These are phyloP conservation scores for Vigna radiata DNA, from an alignment of 306 rosid genomes.

Conservation along the genomic window DNA sequence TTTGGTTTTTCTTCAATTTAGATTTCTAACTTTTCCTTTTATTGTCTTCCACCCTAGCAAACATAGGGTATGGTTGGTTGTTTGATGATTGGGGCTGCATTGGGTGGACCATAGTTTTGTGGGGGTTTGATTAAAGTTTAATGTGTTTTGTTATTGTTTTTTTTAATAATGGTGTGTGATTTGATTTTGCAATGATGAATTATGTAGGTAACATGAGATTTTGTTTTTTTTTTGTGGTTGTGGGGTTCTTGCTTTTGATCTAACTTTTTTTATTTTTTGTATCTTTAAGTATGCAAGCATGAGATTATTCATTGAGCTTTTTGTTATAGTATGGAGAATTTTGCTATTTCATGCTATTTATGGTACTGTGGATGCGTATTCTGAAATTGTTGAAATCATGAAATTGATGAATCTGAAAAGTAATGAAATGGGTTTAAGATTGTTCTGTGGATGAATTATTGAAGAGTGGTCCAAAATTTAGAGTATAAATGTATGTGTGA, in stretches of 20 bases:
- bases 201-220: background rate
- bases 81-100: constrained; percentile 22
- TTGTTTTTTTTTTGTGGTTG: background rate
- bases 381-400: background rate
- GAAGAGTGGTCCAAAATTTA: constrained; percentile 21
- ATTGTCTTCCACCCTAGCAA: background rate
- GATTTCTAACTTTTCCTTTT: background rate
- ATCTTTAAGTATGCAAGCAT: background rate
- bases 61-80: background rate
- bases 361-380: constrained; percentile 17
- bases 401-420: background rate
- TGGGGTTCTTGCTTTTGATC: constrained; percentile 37
- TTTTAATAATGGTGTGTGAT: constrained; percentile 3
- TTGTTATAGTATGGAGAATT: constrained; percentile 2
- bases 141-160: constrained; percentile 8
- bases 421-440: constrained; percentile 22
- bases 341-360: constrained; percentile 6
- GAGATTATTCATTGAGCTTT: constrained; percentile 32
- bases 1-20: background rate
- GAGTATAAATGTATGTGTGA: background rate
- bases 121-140: constrained; percentile 31
- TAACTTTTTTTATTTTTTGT: background rate
- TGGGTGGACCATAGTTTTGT: constrained; percentile 14
- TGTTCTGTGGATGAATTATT: constrained; percentile 18
- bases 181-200: constrained; percentile 40